phyloP scores from a whole-genome alignment of 2,329 filamentous ascomycete genomes.

The Teratosphaeria destructans region DNA sequence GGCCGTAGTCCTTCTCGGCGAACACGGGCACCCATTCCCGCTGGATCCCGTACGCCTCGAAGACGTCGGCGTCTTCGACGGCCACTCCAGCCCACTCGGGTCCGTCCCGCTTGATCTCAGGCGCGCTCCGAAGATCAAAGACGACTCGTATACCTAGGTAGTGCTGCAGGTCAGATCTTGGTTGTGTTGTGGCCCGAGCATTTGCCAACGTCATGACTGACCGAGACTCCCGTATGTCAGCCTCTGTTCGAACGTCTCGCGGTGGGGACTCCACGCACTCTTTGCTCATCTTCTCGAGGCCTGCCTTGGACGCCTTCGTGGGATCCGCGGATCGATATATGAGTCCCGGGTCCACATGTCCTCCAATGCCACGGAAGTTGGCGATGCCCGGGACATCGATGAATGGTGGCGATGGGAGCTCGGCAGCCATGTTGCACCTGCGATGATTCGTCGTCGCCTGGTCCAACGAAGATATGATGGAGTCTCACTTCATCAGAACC shows the following conservation, averaged over 20 bases:
- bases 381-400: conserved; percentile 45
- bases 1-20: conserved; percentile 47
- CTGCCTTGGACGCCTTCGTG: conserved; percentile 44
- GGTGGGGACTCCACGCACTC: conserved; percentile 4
- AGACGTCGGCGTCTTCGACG: conserved; percentile 15
- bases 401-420: conserved; percentile 22
- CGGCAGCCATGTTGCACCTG: not conserved
- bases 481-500: not conserved
- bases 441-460: not conserved
- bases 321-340: conserved; percentile 63
- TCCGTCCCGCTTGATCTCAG: conserved; percentile 44
- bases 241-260: not conserved
- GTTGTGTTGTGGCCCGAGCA: not conserved
- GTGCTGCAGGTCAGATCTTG: not conserved
- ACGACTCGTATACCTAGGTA: conserved; percentile 50
- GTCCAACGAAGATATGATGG: not conserved
- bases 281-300: conserved; percentile 39
- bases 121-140: conserved; percentile 56
- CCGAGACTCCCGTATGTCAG: conserved; percentile 10
- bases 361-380: conserved; percentile 59
- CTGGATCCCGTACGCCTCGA: conserved; percentile 37
- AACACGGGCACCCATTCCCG: conserved; percentile 58
- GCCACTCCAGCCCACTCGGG: conserved; percentile 24
- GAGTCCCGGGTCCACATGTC: conserved; percentile 39
- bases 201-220: conserved; percentile 9